Base-by-base conservation (phyloP, 2,329 filamentous ascomycete genomes). In the Fusarium brachygibbosum region DNA sequence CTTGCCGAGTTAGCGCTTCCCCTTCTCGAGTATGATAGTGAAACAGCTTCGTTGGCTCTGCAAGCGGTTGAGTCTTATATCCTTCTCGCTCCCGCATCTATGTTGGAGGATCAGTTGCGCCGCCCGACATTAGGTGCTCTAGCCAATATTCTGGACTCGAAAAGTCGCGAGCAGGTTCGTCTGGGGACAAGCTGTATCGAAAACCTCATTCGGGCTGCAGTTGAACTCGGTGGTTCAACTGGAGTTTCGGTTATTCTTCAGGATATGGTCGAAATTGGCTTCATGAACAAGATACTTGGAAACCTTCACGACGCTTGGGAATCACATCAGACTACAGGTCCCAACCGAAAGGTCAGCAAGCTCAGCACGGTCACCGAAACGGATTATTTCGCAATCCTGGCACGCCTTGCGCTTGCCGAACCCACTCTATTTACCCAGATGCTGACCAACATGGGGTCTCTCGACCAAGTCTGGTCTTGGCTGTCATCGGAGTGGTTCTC, bases 381-480 rank as follows among this genome's bases (percentile, higher is more conserved):
- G 0, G 93, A 97, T 76, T 97, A 97, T 77, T 91, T 97, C 75
- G 87, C 89, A 6, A 89, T 98, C 3, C 84, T 99, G 3, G 90
- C 93, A 3, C 91, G 94, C 2, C 86, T 98, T 17, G 88, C 90
- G 0, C 81, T 97, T 3, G 89, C 90, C 1, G 91, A 91, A 37
- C 93, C 94, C 1, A 80, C 80, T 4, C 82, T 92, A 3, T 91
- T 97, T 70, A 82, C 90, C 6, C 83, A 87, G 19, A 82, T 89
- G 78, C 78, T 91, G 19, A 78, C 79, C 19, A 80, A 82, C 5
- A 80, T 85, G 62, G 82, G 82, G 2, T 74, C 78, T 10, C 68
- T 87, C 6, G 82, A 85, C 5, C 80, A 83, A 42, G 82, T 87
- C 10, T 90, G 88, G 88, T 73, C 75, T 9, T 91, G 88, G 88